Conservation (phyloP, 2,329 filamentous ascomycete species). For the Aspergillus luchuensis region DNA sequence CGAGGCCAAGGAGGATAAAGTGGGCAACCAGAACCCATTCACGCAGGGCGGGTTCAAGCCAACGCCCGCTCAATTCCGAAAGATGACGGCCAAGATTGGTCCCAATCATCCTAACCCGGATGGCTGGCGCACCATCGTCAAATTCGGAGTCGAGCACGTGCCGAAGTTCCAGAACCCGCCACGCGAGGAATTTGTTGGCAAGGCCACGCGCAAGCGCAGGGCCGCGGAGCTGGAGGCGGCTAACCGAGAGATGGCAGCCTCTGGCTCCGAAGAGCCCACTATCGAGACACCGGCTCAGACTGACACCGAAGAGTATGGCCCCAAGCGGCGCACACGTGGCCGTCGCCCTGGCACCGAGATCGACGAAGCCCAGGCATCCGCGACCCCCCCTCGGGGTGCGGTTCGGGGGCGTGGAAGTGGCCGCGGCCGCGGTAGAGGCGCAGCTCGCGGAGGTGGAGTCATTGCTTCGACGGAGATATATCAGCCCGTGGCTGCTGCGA, state of each 20-base stretch:
- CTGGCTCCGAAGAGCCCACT: conserved; percentile 28
- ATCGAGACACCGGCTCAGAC: conserved; percentile 28
- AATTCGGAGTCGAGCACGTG: conserved; percentile 39
- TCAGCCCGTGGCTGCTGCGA: conserved; percentile 10
- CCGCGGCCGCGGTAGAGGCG: conserved; percentile 34
- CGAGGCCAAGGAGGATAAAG: conserved; percentile 50
- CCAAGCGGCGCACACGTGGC: conserved; percentile 38
- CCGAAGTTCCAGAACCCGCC: conserved; percentile 40
- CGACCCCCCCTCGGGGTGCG: conserved; percentile 18
- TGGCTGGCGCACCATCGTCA: conserved; percentile 42
- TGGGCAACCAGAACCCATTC: conserved; percentile 60
- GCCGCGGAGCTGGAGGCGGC: conserved; percentile 38
- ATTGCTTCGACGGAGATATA: conserved; percentile 26
- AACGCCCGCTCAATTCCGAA: conserved; percentile 45
- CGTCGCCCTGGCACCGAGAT: conserved; percentile 28
- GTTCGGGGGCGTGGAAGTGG: conserved; percentile 30
- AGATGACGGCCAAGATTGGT: conserved; percentile 40
- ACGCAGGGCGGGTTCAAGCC: conserved; percentile 53
- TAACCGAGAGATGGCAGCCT: conserved; percentile 26
- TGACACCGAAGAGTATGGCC: conserved; percentile 33
- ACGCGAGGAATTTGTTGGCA: conserved; percentile 28
- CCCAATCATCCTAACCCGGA: conserved; percentile 45
- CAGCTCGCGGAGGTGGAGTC: conserved; percentile 22
- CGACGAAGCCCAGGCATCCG: conserved; percentile 21
- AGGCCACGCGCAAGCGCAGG: conserved; percentile 41